These are phyloP conservation scores for Erysimum cheiranthoides DNA, from an alignment of 345 rosid species.

Conservation along the genomic window DNA sequence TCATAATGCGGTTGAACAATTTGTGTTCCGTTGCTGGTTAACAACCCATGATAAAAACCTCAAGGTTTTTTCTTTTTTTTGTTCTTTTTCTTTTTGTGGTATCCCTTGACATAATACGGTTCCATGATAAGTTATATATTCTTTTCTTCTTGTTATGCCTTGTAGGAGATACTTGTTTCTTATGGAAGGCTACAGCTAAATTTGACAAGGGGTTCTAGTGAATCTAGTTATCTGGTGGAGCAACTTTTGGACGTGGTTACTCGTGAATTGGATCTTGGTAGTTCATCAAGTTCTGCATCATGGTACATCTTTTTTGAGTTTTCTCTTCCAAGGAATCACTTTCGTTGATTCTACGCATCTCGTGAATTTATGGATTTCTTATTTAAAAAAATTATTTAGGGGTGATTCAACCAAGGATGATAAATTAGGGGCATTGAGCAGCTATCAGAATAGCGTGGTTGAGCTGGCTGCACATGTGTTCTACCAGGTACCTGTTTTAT, in stretches of 20 bases:
- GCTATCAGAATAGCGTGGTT: slow-evolving; percentile 67
- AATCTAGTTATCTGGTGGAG: slow-evolving; percentile 66
- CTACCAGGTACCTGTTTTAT: slow-evolving; percentile 60
- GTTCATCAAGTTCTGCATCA: slow-evolving; percentile 53
- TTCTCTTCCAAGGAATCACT: slow-evolving; percentile 14
- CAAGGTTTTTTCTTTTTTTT: slow-evolving; percentile 51
- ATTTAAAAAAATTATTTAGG: slow-evolving; percentile 54
- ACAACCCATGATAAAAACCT: slow-evolving; percentile 76
- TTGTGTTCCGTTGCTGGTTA: slow-evolving; percentile 72
- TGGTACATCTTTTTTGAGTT: slow-evolving; percentile 55
- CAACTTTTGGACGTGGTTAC: slow-evolving; percentile 78
- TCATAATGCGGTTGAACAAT: slow-evolving; percentile 65
- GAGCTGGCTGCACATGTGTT: slow-evolving; percentile 81
- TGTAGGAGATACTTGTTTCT: slow-evolving; percentile 73
- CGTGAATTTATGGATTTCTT: slow-evolving; percentile 18
- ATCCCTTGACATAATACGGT: neutral
- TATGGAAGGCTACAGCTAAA: slow-evolving; percentile 81
- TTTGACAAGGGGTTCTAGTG: slow-evolving; percentile 63
- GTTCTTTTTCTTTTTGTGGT: slow-evolving; percentile 36
- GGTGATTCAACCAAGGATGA: slow-evolving; percentile 78
- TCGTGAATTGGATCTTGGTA: slow-evolving; percentile 85
- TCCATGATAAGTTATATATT: slow-evolving; percentile 27
- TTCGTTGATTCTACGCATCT: slow-evolving; percentile 19
- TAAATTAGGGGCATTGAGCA: slow-evolving; percentile 66
- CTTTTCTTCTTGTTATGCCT: slow-evolving; percentile 30